Percentiles rank a stretch among this genome's conserved stretches.
These are phyloP conservation scores for Syncephalastrum monosporum DNA, from an alignment of 371 early-diverging fungal genomes.

Conservation along the genomic window DNA sequence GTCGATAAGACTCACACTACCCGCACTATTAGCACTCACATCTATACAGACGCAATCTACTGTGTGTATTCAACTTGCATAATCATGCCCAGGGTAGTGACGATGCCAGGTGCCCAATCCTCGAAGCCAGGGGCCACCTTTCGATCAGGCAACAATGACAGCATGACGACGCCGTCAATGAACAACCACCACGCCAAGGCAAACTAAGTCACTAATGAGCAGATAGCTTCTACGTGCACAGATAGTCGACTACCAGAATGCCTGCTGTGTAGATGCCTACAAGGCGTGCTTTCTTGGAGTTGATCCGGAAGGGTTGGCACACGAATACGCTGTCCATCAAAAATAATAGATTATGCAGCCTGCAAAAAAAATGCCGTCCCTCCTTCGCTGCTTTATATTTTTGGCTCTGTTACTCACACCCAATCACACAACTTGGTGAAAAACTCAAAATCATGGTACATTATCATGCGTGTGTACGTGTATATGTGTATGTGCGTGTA, in stretches of 20 bases:
- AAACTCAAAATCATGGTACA: no score
- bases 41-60: not conserved
- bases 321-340: no score
- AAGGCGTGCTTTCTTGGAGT: constrained; percentile 32
- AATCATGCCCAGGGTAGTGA: constrained; percentile 71
- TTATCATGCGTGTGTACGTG: no score
- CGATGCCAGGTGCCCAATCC: constrained; percentile 77
- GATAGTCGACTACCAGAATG: constrained; percentile 32
- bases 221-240: not conserved
- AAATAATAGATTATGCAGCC: no score
- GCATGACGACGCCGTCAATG: constrained; percentile 61
- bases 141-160: constrained; percentile 25
- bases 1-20: constrained; percentile 48
- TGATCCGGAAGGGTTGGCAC: no score
- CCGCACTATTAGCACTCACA: not conserved
- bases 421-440: no score
- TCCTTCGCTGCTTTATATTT: no score
- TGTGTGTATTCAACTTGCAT: constrained; percentile 41
- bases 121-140: constrained; percentile 61
- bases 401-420: no score
- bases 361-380: no score
- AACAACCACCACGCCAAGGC: constrained; percentile 85
- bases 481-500: no score
- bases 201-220: constrained; percentile 46
- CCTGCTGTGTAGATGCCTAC: constrained; percentile 52